Base-by-base conservation (phyloP, 2,329 filamentous ascomycete genomes). In the Akanthomyces muscarius region DNA sequence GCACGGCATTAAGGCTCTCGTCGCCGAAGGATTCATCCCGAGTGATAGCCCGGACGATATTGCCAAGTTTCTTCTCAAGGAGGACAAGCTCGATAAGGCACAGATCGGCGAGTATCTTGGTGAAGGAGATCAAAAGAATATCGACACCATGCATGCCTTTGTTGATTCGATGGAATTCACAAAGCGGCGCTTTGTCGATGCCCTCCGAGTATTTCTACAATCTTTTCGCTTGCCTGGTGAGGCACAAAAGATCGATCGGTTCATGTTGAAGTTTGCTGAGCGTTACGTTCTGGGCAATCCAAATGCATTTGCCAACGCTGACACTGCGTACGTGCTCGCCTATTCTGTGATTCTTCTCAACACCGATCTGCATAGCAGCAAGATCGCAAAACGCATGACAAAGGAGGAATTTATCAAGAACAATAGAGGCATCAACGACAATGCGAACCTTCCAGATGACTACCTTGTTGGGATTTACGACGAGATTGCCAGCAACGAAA, bases 331-430 rank as follows among this genome's bases (percentile, higher is more conserved):
- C 69, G 92, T 99, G 10, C 81, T 99, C 44, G 89, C 92, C 0
- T 99, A 99, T 76, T 98, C 94, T 0, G 95, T 98, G 62, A 97
- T 99, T 69, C 82, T 99, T 85, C 80, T 99, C 58, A 99, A 99
- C 74, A 97, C 93, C 1, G 95, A 99, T 79, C 85, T 94, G 69
- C 95, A 99, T 78, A 98, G 94, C 74, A 83, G 80, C 67, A 97
- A 97, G 74, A 85, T 99, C 69, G 82, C 81, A 1, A 86, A 85
- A 68, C 88, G 92, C 60, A 99, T 99, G 95, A 96, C 89, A 30
- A 92, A 92, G 67, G 90, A 97, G 66, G 96, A 99, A 68, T 99
- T 99, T 72, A 97, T 99, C 80, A 97, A 96, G 80, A 99, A 99
- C 77, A 99, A 99, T 75, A 83, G 95, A 33, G 95, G 95, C 63